phyloP scores from a whole-genome alignment of 2,329 filamentous ascomycete genomes.

The Diaporthe batatas region DNA sequence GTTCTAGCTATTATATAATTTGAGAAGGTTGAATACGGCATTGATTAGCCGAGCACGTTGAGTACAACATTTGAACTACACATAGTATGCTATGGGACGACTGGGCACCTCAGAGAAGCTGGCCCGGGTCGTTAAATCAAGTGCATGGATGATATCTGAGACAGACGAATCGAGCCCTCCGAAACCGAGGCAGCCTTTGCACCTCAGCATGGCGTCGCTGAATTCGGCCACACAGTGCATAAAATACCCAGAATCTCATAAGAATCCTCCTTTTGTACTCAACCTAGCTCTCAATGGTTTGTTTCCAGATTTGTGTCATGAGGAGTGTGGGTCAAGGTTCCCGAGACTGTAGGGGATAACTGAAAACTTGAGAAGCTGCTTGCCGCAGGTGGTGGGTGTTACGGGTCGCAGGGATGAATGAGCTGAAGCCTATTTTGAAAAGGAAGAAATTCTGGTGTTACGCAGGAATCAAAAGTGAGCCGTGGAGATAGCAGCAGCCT shows the following conservation, averaged over 20 bases:
- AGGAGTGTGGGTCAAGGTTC: background rate
- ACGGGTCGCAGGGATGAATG: background rate
- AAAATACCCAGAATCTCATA: conserved; percentile 2
- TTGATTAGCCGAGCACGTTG: background rate
- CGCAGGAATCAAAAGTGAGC: background rate
- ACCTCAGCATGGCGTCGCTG: conserved; percentile 19
- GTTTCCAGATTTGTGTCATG: conserved; percentile 21
- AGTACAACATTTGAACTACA: no score
- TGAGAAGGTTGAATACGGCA: conserved; percentile 64
- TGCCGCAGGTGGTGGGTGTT: background rate
- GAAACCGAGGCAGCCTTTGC: conserved; percentile 44
- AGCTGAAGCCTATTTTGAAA: background rate
- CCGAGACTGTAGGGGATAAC: background rate
- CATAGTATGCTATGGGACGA: background rate
- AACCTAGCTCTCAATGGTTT: background rate
- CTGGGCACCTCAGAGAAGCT: conserved; percentile 64
- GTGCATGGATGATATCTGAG: conserved; percentile 82
- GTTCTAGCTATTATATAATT: conserved; percentile 75
- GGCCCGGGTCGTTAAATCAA: conserved; percentile 82
- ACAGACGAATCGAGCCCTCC: conserved; percentile 78
- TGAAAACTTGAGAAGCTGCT: background rate
- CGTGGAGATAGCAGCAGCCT: background rate
- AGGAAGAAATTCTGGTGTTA: background rate
- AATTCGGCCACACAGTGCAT: conserved; percentile 22
- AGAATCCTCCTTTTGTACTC: conserved; percentile 3